Conservation (phyloP, 768 basidiomycete species). For the Paxillus rubicundulus region DNA sequence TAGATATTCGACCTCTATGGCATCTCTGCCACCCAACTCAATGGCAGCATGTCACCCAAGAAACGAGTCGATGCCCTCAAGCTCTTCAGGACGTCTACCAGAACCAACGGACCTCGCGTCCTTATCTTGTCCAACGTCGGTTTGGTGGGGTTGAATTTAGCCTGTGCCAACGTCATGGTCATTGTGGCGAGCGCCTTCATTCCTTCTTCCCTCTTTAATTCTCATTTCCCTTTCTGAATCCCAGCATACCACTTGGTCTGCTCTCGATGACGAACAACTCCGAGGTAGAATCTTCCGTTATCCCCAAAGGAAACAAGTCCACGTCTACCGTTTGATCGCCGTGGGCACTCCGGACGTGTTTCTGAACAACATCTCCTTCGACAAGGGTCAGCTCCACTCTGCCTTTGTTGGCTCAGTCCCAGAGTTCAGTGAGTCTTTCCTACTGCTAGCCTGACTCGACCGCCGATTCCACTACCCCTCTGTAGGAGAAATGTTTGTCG, state of each 20-base stretch:
- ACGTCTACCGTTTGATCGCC: constrained; percentile 16
- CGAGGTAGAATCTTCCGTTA: constrained; percentile 10
- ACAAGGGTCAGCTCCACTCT: constrained; percentile 3
- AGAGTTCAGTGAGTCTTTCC: neutral
- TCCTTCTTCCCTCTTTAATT: too few species aligned
- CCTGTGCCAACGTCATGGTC: constrained; percentile 5
- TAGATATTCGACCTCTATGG: constrained; percentile 7
- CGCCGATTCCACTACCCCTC: too few species aligned
- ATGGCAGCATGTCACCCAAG: neutral
- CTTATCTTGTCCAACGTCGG: constrained; percentile 14
- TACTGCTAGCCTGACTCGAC: too few species aligned
- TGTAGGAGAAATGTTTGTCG: too few species aligned
- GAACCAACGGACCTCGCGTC: neutral
- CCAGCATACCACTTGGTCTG: too few species aligned
- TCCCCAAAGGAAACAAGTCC: constrained; percentile 18
- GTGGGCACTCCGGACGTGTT: constrained; percentile 13
- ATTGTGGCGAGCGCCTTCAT: constrained; percentile 11
- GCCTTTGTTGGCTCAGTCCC: neutral
- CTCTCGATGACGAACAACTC: constrained; percentile 23
- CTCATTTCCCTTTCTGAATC: too few species aligned
- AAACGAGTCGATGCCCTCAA: neutral
- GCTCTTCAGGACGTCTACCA: neutral
- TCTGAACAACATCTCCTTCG: constrained; percentile 24
- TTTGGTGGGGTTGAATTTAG: constrained; percentile 10
- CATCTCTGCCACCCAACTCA: neutral